Evolutionary conservation across 768 basidiomycete species (phyloP).

Genomic region (Mycena leptocephala): DNA sequence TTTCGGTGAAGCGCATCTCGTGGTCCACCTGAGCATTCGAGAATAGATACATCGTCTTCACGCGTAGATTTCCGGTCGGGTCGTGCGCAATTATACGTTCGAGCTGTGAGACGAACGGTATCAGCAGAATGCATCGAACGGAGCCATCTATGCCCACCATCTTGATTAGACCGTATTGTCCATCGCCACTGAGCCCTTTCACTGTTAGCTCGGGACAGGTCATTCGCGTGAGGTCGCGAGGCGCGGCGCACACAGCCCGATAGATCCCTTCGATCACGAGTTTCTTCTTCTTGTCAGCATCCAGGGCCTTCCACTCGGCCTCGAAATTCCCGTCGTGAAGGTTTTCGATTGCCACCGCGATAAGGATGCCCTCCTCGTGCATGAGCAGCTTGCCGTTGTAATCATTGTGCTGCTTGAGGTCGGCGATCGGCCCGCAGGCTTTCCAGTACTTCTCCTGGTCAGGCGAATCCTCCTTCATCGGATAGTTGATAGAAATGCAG

Average conservation of each 20-base stretch:
- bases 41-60: slow-evolving; percentile 17
- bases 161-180: slow-evolving; percentile 6
- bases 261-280: slow-evolving; percentile 6
- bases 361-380: background rate
- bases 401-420: slow-evolving; percentile 3
- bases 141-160: background rate
- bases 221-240: background rate
- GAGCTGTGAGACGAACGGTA: slow-evolving; percentile 3
- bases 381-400: slow-evolving; percentile 6
- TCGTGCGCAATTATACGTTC: slow-evolving; percentile 19
- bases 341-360: background rate
- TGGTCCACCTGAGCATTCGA: background rate
- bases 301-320: background rate
- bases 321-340: background rate
- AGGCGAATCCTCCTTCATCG: background rate
- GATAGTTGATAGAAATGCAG: background rate
- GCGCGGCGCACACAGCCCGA: background rate
- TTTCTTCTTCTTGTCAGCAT: background rate
- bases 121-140: background rate
- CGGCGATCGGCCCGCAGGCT: background rate
- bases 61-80: slow-evolving; percentile 1
- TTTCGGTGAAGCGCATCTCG: background rate
- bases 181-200: slow-evolving; percentile 8
- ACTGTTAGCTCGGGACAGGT: slow-evolving; percentile 27
- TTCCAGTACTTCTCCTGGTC: background rate